phyloP scores from a whole-genome alignment of 257 asterid species.

The Solanum piurae region DNA sequence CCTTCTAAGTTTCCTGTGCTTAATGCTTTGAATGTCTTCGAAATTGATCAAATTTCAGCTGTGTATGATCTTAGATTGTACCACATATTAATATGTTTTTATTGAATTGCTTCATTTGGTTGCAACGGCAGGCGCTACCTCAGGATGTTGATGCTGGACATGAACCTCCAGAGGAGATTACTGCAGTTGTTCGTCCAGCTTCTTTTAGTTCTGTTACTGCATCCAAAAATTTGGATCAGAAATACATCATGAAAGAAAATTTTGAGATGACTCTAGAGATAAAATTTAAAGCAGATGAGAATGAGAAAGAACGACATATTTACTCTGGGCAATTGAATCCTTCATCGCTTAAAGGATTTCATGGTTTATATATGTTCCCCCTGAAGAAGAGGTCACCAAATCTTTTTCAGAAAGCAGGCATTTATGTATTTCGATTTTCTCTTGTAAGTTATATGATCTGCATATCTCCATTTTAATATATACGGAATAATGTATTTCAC shows the following conservation, averaged over 20 bases:
- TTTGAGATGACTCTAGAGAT: slow-evolving; percentile 27
- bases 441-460: slow-evolving; percentile 33
- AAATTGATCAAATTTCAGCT: not conserved
- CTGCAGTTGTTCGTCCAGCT: slow-evolving; percentile 53
- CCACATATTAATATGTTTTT: not conserved
- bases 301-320: slow-evolving; percentile 2
- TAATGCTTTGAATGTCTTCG: not conserved
- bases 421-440: slow-evolving; percentile 29
- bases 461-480: slow-evolving; percentile 25
- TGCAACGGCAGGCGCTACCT: slow-evolving; percentile 35
- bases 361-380: slow-evolving; percentile 40
- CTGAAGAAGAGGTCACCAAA: slow-evolving; percentile 9
- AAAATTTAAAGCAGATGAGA: not conserved
- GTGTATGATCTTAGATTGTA: not conserved
- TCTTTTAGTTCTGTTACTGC: slow-evolving; percentile 9
- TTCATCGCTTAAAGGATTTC: slow-evolving; percentile 20
- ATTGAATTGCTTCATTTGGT: not conserved
- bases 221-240: slow-evolving; percentile 35
- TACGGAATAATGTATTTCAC: slow-evolving; percentile 1
- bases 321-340: slow-evolving; percentile 17
- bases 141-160: slow-evolving; percentile 33
- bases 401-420: slow-evolving; percentile 43
- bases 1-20: not conserved
- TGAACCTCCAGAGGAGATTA: slow-evolving; percentile 33
- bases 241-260: slow-evolving; percentile 27